phyloP scores from a whole-genome alignment of 345 rosid genomes.

The Excoecaria agallocha region DNA sequence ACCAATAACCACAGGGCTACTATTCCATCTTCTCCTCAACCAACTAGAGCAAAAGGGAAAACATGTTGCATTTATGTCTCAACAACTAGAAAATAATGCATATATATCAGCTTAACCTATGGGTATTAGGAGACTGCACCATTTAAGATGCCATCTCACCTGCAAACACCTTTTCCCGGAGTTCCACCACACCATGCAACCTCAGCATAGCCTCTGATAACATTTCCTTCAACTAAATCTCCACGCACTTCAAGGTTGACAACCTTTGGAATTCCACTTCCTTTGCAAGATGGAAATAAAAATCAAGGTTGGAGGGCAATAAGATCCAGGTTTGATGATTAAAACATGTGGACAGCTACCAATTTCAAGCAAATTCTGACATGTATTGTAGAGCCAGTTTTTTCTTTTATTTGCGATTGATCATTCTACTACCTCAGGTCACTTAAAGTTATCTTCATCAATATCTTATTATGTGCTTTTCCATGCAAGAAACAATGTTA shows the following conservation, averaged over 20 bases:
- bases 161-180: constrained; percentile 90
- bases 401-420: neutral
- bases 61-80: constrained; percentile 1
- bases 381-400: neutral
- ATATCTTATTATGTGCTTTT: neutral
- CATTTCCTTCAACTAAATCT: constrained; percentile 79
- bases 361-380: neutral
- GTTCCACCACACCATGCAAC: constrained; percentile 99
- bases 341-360: neutral
- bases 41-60: constrained; percentile 50
- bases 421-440: neutral
- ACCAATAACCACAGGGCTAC: constrained; percentile 82
- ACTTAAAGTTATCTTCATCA: neutral
- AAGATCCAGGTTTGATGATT: neutral
- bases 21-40: constrained; percentile 91
- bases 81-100: neutral
- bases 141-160: constrained; percentile 40
- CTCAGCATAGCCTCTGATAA: constrained; percentile 63
- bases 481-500: neutral
- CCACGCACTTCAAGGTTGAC: constrained; percentile 81
- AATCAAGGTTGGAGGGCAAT: constrained; percentile 15
- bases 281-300: constrained; percentile 40
- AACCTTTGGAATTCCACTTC: constrained; percentile 91
- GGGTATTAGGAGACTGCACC: neutral
- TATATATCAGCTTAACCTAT: neutral